Conservation (phyloP, 352 stramenopile genomes). For the Phytophthora boehmeriae region DNA sequence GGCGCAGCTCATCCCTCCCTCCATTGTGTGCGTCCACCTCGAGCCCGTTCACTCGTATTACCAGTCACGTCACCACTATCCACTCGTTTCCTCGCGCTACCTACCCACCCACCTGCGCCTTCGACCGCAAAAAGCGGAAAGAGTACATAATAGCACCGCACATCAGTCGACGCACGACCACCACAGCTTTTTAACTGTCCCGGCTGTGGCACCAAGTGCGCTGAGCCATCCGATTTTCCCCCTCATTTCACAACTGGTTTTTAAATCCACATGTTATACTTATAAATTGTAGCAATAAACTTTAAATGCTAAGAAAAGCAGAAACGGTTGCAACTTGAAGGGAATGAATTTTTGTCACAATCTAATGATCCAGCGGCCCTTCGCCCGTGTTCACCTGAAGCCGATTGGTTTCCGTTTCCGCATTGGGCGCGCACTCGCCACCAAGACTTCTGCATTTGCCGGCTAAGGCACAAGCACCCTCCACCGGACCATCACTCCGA, state of each 20-base stretch:
- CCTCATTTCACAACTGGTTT: background rate
- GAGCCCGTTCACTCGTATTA: too few relatives aligned
- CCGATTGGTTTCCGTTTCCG: background rate
- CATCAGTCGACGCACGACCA: slow-evolving; percentile 56
- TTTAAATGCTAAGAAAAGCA: too few relatives aligned
- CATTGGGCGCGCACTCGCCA: slow-evolving; percentile 1
- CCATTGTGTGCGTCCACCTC: too few relatives aligned
- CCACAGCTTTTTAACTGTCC: slow-evolving; percentile 48
- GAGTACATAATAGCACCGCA: slow-evolving; percentile 52
- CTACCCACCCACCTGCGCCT: slow-evolving; percentile 39
- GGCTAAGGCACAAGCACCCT: slow-evolving; percentile 39
- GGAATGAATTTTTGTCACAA: slow-evolving; percentile 15
- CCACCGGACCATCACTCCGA: slow-evolving; percentile 17
- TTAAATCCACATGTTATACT: slow-evolving; percentile 15
- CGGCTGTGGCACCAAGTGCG: too few relatives aligned
- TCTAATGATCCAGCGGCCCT: slow-evolving; percentile 4
- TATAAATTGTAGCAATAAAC: slow-evolving; percentile 21
- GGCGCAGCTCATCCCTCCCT: too few relatives aligned
- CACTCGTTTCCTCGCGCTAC: slow-evolving; percentile 1
- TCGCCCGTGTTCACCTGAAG: slow-evolving; percentile 21
- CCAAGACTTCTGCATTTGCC: slow-evolving; percentile 56
- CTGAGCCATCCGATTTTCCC: too few relatives aligned
- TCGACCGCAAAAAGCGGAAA: slow-evolving; percentile 75
- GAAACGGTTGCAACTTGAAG: too few relatives aligned
- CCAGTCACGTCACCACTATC: background rate